Base-by-base conservation (phyloP, 2,329 filamentous ascomycete species). In the Aureobasidium pullulans region DNA sequence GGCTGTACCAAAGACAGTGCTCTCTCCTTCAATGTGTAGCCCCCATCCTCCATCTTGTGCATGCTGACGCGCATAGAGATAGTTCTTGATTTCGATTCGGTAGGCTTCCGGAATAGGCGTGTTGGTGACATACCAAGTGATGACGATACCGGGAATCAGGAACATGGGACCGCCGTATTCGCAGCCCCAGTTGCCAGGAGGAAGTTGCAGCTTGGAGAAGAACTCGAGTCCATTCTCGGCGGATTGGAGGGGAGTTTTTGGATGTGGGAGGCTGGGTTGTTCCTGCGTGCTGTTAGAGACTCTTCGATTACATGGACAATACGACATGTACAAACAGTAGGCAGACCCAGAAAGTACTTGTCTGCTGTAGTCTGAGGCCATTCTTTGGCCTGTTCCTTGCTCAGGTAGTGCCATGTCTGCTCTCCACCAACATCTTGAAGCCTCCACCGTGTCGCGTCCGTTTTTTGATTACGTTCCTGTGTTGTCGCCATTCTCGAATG, bases 161-260 rank as follows among this genome's bases (percentile, higher is more conserved):
- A 99, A 99, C 89, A 96, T 93, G 4, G 94, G 94, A 0, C 94
- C 94, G 58, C 94, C 94, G 76, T 99, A 99, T 72, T 99, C 94
- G 76, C 93, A 97, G 5, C 81, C 94, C 94, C 94, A 99, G 69
- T 96, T 90, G 5, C 94, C 94, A 0, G 90, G 87, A 13, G 87
- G 85, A 1, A 96, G 80, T 72, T 99, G 94, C 28, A 97, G 82
- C 63, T 93, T 83, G 60, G 92, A 89, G 76, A 95, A 96, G 78
- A 96, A 97, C 3, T 83, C 78, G 57, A 97, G 80, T 39, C 88
- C 91, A 75, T 99, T 99, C 61, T 81, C 79, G 3, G 90, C 90
- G 4, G 90, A 80, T 64, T 94, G 84, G 60, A 94, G 79, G 5
- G 93, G 87, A 3, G 79, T 91, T 62, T 84, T 83, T 3, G 93